These are phyloP conservation scores for Clarireedia monteithiana DNA, from an alignment of 2,329 filamentous ascomycete species.

Conservation along the genomic window DNA sequence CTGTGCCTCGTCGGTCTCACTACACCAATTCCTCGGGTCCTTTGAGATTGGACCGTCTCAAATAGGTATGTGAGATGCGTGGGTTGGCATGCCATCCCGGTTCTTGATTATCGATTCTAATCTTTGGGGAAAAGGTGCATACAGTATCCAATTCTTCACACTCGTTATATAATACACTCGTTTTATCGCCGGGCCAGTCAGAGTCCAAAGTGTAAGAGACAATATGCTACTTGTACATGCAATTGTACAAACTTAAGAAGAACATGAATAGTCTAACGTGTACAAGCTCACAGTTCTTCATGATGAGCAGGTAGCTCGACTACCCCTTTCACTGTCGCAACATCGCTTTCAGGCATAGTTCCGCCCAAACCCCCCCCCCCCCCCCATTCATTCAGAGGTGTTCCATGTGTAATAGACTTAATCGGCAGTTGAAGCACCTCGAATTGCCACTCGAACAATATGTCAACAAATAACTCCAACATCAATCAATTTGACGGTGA, in stretches of 20 bases:
- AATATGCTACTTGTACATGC: too few species aligned
- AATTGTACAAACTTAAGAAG: too few species aligned
- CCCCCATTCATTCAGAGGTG: background rate
- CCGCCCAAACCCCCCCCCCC: background rate
- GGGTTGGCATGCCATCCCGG: background rate
- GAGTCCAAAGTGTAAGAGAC: background rate
- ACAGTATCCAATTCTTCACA: too few species aligned
- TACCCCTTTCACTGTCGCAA: background rate
- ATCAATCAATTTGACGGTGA: constrained; percentile 1
- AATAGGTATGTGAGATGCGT: background rate
- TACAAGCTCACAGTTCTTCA: background rate
- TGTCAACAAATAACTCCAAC: background rate
- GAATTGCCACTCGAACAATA: background rate
- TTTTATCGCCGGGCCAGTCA: background rate
- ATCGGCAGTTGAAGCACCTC: too few species aligned
- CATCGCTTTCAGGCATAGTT: background rate
- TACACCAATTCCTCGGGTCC: background rate
- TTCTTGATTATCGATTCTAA: background rate
- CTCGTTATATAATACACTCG: background rate
- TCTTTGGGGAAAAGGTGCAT: too few species aligned
- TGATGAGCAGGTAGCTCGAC: background rate
- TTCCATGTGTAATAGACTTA: too few species aligned
- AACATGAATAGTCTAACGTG: background rate
- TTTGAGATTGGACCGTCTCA: background rate
- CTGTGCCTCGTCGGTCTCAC: background rate